Conservation (phyloP, 169 alveolate species). For the Miamiensis avidus region DNA sequence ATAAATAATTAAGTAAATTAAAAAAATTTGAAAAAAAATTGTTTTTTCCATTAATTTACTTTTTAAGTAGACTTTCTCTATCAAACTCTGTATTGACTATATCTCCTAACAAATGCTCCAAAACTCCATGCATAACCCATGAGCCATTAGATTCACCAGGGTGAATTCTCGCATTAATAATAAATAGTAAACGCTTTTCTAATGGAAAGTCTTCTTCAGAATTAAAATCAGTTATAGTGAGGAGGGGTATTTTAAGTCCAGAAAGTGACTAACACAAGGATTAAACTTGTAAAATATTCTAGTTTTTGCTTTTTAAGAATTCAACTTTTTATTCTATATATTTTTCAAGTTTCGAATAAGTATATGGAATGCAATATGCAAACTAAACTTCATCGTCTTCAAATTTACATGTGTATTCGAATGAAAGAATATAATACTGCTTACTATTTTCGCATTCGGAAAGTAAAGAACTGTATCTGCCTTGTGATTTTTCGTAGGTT, state of each 20-base stretch:
- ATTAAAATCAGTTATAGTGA: not conserved
- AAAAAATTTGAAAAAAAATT: no score
- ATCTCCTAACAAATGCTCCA: constrained; percentile 40
- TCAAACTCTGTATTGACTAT: constrained; percentile 47
- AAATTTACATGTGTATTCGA: not conserved
- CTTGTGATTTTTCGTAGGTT: not conserved
- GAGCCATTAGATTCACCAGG: constrained; percentile 90
- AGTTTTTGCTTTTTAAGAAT: not conserved
- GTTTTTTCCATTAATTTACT: no score
- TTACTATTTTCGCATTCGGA: no score
- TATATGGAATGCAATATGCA: not conserved
- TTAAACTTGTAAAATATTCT: no score
- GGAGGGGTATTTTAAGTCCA: not conserved
- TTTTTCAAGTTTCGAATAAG: not conserved
- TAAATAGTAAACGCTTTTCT: constrained; percentile 59
- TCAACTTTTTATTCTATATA: not conserved
- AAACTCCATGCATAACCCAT: constrained; percentile 79
- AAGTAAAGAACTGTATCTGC: not conserved
- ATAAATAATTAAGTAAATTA: no score
- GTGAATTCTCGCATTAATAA: constrained; percentile 88
- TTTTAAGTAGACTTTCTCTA: constrained; percentile 30
- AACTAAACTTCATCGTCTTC: not conserved
- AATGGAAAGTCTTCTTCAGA: not conserved
- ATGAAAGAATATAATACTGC: not conserved
- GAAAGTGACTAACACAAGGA: not conserved